phyloP scores from a whole-genome alignment of 495 filamentous ascomycete genomes.

The Penicillium bovifimosum region DNA sequence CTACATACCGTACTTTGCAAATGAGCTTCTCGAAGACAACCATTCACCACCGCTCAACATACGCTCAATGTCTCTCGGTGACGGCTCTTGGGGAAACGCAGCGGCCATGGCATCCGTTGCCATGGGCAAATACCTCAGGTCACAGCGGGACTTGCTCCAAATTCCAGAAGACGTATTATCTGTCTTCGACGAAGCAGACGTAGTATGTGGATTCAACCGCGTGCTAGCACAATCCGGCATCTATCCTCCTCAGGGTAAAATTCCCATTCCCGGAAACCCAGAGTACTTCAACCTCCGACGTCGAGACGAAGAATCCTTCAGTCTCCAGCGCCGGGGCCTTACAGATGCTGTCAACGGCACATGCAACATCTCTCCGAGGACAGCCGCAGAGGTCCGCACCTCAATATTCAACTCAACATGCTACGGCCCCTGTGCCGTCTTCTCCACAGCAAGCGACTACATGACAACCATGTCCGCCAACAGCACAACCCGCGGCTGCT shows the following conservation, averaged over 20 bases:
- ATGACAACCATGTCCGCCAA: slow-evolving; percentile 13
- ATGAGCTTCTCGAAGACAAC: slow-evolving; percentile 29
- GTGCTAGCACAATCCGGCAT: slow-evolving; percentile 23
- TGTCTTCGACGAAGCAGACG: slow-evolving; percentile 26
- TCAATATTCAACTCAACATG: slow-evolving; percentile 37
- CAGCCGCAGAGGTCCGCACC: slow-evolving; percentile 17
- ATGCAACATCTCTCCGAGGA: slow-evolving; percentile 23
- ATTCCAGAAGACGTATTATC: slow-evolving; percentile 25
- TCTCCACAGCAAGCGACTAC: slow-evolving; percentile 32
- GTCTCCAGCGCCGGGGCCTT: slow-evolving; percentile 18
- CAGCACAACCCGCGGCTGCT: slow-evolving; percentile 17
- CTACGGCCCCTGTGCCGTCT: slow-evolving; percentile 35
- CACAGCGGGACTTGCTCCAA: slow-evolving; percentile 18
- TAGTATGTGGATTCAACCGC: slow-evolving; percentile 30
- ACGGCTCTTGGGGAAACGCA: slow-evolving; percentile 31
- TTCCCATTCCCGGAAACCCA: slow-evolving; percentile 33
- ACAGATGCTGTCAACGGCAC: slow-evolving; percentile 9
- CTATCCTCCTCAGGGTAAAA: slow-evolving; percentile 29
- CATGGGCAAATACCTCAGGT: slow-evolving; percentile 24
- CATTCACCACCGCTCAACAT: slow-evolving; percentile 27
- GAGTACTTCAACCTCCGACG: slow-evolving; percentile 29
- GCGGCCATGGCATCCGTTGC: slow-evolving; percentile 29
- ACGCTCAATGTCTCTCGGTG: slow-evolving; percentile 32
- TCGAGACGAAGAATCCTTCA: slow-evolving; percentile 25
- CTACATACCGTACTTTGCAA: slow-evolving; percentile 38